phyloP scores from a whole-genome alignment of 2,329 filamentous ascomycete genomes.

The Penicillium sp. region DNA sequence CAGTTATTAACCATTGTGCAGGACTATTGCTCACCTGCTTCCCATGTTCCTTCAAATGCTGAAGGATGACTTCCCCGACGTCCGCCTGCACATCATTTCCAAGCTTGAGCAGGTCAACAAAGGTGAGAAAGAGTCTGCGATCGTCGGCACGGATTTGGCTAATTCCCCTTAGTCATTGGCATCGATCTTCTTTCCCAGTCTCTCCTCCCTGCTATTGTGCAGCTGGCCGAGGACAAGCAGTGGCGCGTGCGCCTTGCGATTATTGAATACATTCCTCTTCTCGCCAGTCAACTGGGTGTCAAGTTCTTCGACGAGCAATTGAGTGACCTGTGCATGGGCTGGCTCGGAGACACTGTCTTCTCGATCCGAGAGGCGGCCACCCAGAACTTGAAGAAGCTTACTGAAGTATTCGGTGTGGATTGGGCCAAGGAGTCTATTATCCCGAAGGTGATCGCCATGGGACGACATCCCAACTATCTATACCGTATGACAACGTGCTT shows the following conservation, averaged over 20 bases:
- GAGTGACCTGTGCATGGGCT: conserved; percentile 92
- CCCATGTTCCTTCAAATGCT: conserved; percentile 99
- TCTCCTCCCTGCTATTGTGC: conserved; percentile 91
- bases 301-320: conserved; percentile 99
- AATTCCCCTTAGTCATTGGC: conserved; percentile 67
- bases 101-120: conserved; percentile 98
- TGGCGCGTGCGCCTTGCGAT: conserved; percentile 97
- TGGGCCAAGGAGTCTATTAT: conserved; percentile 98
- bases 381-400: conserved; percentile 95
- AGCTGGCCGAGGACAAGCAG: conserved; percentile 97
- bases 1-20: conserved; percentile 36
- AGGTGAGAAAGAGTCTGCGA: conserved; percentile 48
- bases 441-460: conserved; percentile 98
- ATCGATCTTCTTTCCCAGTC: conserved; percentile 96
- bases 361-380: conserved; percentile 97
- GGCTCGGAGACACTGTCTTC: conserved; percentile 97
- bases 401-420: conserved; percentile 95
- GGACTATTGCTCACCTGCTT: conserved; percentile 90
- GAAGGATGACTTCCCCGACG: conserved; percentile 98
- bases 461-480: conserved; percentile 94
- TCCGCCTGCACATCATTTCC: conserved; percentile 98
- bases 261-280: conserved; percentile 96
- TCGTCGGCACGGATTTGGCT: neutral
- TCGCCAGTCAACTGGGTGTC: conserved; percentile 91
- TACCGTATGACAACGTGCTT: conserved; percentile 99